Conservation (phyloP, 2,329 filamentous ascomycete genomes). For the Paecilomyces fulvus region DNA sequence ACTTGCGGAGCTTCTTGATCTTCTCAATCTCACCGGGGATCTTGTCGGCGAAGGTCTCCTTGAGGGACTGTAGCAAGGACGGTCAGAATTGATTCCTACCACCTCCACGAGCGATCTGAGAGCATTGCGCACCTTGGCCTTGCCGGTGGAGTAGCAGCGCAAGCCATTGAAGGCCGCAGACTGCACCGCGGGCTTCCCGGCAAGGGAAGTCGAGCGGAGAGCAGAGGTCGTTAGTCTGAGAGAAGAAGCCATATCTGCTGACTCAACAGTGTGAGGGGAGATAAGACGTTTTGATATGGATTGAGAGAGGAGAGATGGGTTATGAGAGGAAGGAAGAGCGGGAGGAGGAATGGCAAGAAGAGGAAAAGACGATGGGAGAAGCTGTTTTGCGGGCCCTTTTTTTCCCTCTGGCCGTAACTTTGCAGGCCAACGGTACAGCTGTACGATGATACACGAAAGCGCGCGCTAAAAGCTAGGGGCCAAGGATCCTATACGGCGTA, state of each 20-base stretch:
- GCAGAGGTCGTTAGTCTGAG: conserved; percentile 73
- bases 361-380: conserved; percentile 27
- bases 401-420: conserved; percentile 26
- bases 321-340: conserved; percentile 12
- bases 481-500: conserved; percentile 9
- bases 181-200: conserved; percentile 60
- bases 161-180: conserved; percentile 69
- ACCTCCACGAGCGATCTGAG: background rate
- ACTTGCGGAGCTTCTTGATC: conserved; percentile 98
- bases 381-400: conserved; percentile 19
- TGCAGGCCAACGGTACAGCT: conserved; percentile 11
- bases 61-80: conserved; percentile 61
- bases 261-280: conserved; percentile 20
- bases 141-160: conserved; percentile 81
- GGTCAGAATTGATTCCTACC: conserved; percentile 14
- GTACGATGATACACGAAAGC: conserved; percentile 11
- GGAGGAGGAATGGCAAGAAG: conserved; percentile 29
- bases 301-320: conserved; percentile 18
- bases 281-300: conserved; percentile 18
- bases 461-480: conserved; percentile 9
- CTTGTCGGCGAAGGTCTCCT: conserved; percentile 96
- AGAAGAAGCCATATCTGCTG: conserved; percentile 67
- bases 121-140: conserved; percentile 62
- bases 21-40: conserved; percentile 96
- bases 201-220: conserved; percentile 66